Evolutionary conservation across 257 asterid genomes (phyloP), one percentile per base, ranked within the genome.

Genomic region (Mentha longifolia): DNA sequence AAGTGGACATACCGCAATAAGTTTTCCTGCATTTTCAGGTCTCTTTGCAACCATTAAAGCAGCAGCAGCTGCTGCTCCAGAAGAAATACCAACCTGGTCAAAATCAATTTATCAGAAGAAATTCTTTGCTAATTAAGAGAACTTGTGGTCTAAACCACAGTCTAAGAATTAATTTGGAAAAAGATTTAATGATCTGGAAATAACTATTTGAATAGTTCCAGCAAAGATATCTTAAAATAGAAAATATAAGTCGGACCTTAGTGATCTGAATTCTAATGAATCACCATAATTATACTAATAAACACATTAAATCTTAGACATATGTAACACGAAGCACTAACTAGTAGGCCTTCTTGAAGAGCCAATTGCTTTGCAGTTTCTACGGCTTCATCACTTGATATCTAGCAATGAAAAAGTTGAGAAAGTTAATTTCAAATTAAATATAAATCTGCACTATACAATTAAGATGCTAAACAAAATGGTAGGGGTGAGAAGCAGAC

Each of bases 41-140:
- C 95, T 88, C 85, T 77, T 86, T 68, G 85, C 98, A 49, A 92
- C 95, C 79, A 70, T 42, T 19, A 90, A 59, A 41, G 97, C 97
- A 76, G 97, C 96, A 6, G 96, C 95, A 0, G 96, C 96, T 3
- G 98, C 97, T 35, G 95, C 98, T 77, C 98, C 98, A 8, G 97
- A 92, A 59, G 98, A 92, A 80, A 92, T 88, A 52, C 97, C 98
- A 60, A 92, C 97, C 97, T 92, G 81, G 67, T 70, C 16, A 76
- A 35, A 63, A 55, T 39, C 20, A 20, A 42, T 11, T 9, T 35
- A 13, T 41, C 11, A 43, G 28, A 68, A 30, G 42, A 52, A 66
- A 54, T 17, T 55, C 43, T 42, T 62, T 42, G 15, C 42, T 43
- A 9, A n/a, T n/a, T n/a, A n/a, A n/a, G n/a, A 25, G 58, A 46